Evolutionary conservation across 768 basidiomycete species (phyloP), one percentile per base, ranked within the genome.

Genomic region (Tricholoma flavovirens): DNA sequence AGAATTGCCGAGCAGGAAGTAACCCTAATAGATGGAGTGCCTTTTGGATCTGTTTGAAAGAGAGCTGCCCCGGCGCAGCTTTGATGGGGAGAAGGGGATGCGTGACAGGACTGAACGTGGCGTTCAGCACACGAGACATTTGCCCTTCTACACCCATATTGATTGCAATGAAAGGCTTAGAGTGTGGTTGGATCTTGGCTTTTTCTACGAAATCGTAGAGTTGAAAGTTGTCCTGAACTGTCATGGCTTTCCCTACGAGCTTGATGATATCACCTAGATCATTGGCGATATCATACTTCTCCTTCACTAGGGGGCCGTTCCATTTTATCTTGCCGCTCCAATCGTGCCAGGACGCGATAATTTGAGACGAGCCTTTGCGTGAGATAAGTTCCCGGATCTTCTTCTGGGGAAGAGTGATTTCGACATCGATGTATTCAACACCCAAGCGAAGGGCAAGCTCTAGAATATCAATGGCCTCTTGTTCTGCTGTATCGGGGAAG

Each of bases 271-370:
- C 95, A 3, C 94, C 94, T 43, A 84, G 75, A 57, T 73, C 71
- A 43, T 77, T 71, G 1, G 90, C 90, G 24, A 81, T 62, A 22
- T 79, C 77, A 68, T 90, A 90, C 65, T 88, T 89, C 56, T 84
- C 80, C 62, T 82, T 79, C 45, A 88, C 83, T 22, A 76, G 68
- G 5, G 79, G 69, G 15, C 87, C 77, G 60, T 84, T 79, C 96
- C 96, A 99, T 61, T 81, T 80, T 75, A 95, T 77, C 11, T 77
- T 75, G 3, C 96, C 95, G 43, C 83, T 86, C 87, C 90, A 94
- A 64, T 99, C 94, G 66, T 98, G 96, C 86, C 88, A 97, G 5
- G 94, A 97, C 0, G 93, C 90, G 56, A 99, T 86, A 64, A 98
- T 82, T 61, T 86, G 79, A 0, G 93, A 88, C 38, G 71, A 64